A percentile compares a stretch with the other conserved stretches of the same genome.
Evolutionary conservation across 805 yeast species (phyloP).

Genomic region (Wickerhamiella spandovensis): DNA sequence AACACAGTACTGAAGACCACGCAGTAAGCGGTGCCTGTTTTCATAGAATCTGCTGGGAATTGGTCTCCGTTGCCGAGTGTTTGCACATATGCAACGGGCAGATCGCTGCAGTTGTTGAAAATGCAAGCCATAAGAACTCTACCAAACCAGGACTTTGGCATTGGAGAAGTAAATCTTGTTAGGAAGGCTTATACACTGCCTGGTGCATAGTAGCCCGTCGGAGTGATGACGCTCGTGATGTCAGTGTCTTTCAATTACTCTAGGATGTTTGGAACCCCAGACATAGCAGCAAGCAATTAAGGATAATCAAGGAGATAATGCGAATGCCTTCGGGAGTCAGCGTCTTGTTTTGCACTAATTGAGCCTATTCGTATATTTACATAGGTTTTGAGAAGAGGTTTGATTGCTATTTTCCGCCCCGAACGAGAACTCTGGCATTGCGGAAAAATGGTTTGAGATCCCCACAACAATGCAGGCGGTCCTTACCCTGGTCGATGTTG

Average conservation of each 20-base stretch:
- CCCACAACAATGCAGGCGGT: background rate
- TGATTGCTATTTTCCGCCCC: constrained; percentile 64
- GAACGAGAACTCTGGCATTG: constrained; percentile 20
- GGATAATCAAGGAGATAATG: constrained; percentile 55
- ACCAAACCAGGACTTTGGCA: constrained; percentile 65
- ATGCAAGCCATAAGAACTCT: constrained; percentile 61
- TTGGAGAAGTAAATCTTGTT: constrained; percentile 36
- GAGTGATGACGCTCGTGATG: constrained; percentile 54
- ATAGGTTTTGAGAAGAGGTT: constrained; percentile 78
- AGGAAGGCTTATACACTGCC: constrained; percentile 34
- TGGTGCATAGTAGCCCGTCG: constrained; percentile 33
- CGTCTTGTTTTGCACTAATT: constrained; percentile 45
- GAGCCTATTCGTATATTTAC: constrained; percentile 57
- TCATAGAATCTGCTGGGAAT: constrained; percentile 46
- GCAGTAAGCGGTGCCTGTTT: constrained; percentile 70
- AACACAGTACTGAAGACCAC: constrained; percentile 64
- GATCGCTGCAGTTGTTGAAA: constrained; percentile 67
- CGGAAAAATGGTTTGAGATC: background rate
- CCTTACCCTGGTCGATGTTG: background rate
- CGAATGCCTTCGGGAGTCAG: constrained; percentile 27
- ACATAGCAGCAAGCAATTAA: constrained; percentile 59
- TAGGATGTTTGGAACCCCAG: constrained; percentile 63
- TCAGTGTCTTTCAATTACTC: constrained; percentile 51
- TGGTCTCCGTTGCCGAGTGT: constrained; percentile 50
- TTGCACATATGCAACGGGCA: constrained; percentile 65